A percentile compares a stretch with the other conserved stretches of the same genome.
phyloP scores from a whole-genome alignment of 2,329 filamentous ascomycete species.

The Penicillium digitatum region DNA sequence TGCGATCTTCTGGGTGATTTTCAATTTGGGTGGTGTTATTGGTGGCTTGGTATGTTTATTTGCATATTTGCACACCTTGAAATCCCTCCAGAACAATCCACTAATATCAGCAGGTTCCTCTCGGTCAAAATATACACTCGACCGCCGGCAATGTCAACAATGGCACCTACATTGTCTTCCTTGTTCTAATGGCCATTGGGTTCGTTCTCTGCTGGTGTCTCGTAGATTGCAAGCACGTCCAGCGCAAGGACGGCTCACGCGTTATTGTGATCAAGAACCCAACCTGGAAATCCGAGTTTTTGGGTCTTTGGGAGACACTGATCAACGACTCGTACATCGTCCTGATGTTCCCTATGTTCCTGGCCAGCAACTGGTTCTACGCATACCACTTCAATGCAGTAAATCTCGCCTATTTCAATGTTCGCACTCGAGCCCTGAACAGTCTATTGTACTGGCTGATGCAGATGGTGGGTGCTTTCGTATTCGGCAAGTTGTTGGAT shows the following conservation, averaged over 20 bases:
- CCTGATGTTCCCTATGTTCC: slow-evolving; percentile 76
- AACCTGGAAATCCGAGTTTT: slow-evolving; percentile 74
- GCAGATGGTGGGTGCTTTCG: slow-evolving; percentile 71
- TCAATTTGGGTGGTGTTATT: slow-evolving; percentile 87
- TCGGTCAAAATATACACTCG: slow-evolving; percentile 46
- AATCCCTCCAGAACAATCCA: background rate
- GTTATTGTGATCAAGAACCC: slow-evolving; percentile 90
- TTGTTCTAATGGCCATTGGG: slow-evolving; percentile 73
- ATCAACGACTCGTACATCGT: slow-evolving; percentile 67
- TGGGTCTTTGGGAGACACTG: slow-evolving; percentile 71
- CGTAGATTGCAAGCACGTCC: slow-evolving; percentile 66
- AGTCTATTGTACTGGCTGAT: slow-evolving; percentile 72
- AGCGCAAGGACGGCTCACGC: slow-evolving; percentile 71
- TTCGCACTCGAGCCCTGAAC: slow-evolving; percentile 72
- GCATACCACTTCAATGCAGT: slow-evolving; percentile 74
- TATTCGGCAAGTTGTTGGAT: slow-evolving; percentile 72
- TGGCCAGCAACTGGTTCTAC: slow-evolving; percentile 76
- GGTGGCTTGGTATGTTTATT: slow-evolving; percentile 59
- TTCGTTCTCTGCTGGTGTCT: slow-evolving; percentile 66
- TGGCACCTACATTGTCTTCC: slow-evolving; percentile 84
- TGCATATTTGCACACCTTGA: no score
- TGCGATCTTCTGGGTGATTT: slow-evolving; percentile 90
- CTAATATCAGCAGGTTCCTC: slow-evolving; percentile 35
- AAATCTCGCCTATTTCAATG: slow-evolving; percentile 67
- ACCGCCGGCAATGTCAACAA: slow-evolving; percentile 49